phyloP scores from a whole-genome alignment of 306 rosid species.

The Quillaja saponaria region DNA sequence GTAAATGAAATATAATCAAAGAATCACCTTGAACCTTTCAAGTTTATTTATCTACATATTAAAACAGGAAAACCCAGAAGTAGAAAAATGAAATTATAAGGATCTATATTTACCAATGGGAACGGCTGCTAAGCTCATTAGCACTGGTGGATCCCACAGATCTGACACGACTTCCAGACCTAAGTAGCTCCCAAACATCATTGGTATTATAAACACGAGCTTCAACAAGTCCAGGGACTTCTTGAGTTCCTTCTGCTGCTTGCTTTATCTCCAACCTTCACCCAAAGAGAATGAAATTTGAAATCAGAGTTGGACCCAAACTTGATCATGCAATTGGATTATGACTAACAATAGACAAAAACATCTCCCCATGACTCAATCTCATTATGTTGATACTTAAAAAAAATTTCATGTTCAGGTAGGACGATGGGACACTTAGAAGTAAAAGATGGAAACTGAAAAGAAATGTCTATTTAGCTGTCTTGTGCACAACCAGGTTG shows the following conservation, averaged over 20 bases:
- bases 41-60: no score
- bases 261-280: conserved; percentile 94
- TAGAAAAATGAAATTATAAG: background rate
- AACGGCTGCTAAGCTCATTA: conserved; percentile 95
- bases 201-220: conserved; percentile 61
- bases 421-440: no score
- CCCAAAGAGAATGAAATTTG: conserved; percentile 11
- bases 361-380: no score
- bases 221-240: conserved; percentile 94
- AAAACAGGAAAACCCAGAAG: background rate
- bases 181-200: conserved; percentile 82
- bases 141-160: conserved; percentile 97
- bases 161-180: conserved; percentile 77
- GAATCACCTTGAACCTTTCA: no score
- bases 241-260: conserved; percentile 89
- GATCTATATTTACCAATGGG: conserved; percentile 72
- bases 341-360: no score
- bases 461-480: no score
- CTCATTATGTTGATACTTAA: no score
- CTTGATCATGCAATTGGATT: no score
- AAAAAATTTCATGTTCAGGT: no score
- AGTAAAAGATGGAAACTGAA: no score
- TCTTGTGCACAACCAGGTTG: no score
- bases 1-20: conserved; percentile 3
- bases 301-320: no score